A percentile compares a stretch with the other conserved stretches of the same genome.
phyloP scores from a whole-genome alignment of 768 basidiomycete species.

The Crassisporium funariophilum region DNA sequence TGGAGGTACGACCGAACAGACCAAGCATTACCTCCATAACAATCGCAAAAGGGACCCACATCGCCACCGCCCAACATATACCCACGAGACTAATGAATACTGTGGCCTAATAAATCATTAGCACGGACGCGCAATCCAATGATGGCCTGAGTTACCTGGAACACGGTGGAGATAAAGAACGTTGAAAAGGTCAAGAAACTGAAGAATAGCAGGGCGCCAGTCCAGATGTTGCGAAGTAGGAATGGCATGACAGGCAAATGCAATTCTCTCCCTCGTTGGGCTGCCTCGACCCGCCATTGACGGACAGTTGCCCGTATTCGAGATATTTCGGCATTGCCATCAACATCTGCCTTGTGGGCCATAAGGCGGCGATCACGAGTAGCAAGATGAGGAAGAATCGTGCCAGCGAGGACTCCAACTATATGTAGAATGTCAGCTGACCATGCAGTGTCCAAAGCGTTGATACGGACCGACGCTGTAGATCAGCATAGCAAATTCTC shows the following conservation, averaged over 20 bases:
- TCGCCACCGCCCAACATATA: constrained; percentile 96
- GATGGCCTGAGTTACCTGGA: constrained; percentile 47
- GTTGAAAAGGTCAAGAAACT: constrained; percentile 78
- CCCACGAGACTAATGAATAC: constrained; percentile 83
- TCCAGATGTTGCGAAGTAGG: constrained; percentile 93
- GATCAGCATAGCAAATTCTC: constrained; percentile 86
- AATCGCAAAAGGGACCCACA: constrained; percentile 96
- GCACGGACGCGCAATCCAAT: not conserved
- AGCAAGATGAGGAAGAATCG: constrained; percentile 77
- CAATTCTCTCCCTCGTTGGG: constrained; percentile 69
- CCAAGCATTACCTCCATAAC: constrained; percentile 82
- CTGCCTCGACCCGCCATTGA: constrained; percentile 86
- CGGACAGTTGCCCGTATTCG: constrained; percentile 72
- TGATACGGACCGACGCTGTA: constrained; percentile 78
- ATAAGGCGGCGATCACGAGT: constrained; percentile 82
- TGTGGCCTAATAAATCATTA: constrained; percentile 57
- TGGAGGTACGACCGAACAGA: not conserved
- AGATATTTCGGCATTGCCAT: constrained; percentile 73
- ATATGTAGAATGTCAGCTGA: constrained; percentile 14
- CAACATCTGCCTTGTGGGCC: constrained; percentile 67
- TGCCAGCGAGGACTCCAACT: constrained; percentile 89
- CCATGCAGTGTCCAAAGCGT: not conserved
- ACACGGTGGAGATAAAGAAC: constrained; percentile 82
- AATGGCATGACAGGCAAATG: constrained; percentile 88
- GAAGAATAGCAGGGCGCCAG: constrained; percentile 81